Evolutionary conservation across 257 asterid genomes (phyloP).

Genomic region (Catharanthus roseus): DNA sequence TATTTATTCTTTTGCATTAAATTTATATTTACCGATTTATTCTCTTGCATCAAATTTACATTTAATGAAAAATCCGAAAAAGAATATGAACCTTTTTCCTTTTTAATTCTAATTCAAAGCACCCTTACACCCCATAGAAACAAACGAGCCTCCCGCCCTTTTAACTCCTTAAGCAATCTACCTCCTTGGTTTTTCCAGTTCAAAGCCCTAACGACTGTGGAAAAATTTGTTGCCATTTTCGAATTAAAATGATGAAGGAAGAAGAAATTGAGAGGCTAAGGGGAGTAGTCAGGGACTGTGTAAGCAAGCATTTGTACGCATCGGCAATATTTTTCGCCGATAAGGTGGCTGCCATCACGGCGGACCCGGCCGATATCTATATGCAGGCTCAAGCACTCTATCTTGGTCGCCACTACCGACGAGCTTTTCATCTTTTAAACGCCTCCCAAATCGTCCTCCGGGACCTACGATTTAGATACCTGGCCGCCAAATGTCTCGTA

Average conservation of each 20-base stretch:
- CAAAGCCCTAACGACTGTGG: neutral
- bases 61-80: too few relatives aligned
- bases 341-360: slow-evolving; percentile 92
- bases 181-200: neutral
- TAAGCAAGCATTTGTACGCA: slow-evolving; percentile 92
- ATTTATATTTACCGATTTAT: too few relatives aligned
- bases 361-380: slow-evolving; percentile 93
- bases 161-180: slow-evolving; percentile 8
- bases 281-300: slow-evolving; percentile 91
- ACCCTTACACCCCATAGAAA: too few relatives aligned
- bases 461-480: slow-evolving; percentile 98
- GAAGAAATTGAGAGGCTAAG: slow-evolving; percentile 85
- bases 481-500: slow-evolving; percentile 98
- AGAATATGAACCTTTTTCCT: too few relatives aligned
- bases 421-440: slow-evolving; percentile 92
- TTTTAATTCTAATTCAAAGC: too few relatives aligned
- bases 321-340: slow-evolving; percentile 98
- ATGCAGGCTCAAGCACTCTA: slow-evolving; percentile 99
- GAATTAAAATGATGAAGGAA: slow-evolving; percentile 53
- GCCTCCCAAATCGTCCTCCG: slow-evolving; percentile 93
- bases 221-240: neutral
- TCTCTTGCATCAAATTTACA: too few relatives aligned
- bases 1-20: too few relatives aligned
- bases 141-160: slow-evolving; percentile 51
- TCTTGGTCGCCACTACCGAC: slow-evolving; percentile 91